Evolutionary conservation across 805 yeast genomes (phyloP).

Genomic region (Priceomyces carsonii): DNA sequence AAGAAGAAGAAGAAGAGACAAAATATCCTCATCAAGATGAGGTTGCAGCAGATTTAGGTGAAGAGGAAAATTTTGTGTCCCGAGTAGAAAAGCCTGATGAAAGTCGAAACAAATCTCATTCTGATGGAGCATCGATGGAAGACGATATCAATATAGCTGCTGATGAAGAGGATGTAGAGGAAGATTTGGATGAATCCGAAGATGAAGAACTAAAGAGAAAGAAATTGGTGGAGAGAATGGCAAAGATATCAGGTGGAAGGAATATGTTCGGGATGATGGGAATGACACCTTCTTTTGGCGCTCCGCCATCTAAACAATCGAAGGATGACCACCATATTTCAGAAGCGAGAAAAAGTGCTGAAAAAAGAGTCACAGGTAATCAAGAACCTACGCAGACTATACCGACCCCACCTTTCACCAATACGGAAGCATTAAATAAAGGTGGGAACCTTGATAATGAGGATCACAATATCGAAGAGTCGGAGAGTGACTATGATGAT

Average conservation of each 20-base stretch:
- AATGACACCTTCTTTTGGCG: conserved; percentile 42
- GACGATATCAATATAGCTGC: conserved; percentile 10
- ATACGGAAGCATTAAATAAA: conserved; percentile 30
- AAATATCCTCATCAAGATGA: conserved; percentile 14
- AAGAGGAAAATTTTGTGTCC: conserved; percentile 34
- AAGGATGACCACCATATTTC: conserved; percentile 16
- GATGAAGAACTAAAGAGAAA: conserved; percentile 75
- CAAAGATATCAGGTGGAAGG: conserved; percentile 87
- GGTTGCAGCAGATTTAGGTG: conserved; percentile 11
- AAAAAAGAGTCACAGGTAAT: not conserved
- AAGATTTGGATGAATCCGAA: conserved; percentile 61
- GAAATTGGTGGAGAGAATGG: conserved; percentile 89
- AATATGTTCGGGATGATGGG: conserved; percentile 78
- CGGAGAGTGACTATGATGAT: conserved; percentile 3
- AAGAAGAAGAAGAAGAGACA: conserved; percentile 13
- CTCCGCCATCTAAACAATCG: conserved; percentile 8
- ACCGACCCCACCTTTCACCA: conserved; percentile 56
- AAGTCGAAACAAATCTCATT: not conserved
- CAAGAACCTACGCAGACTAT: conserved; percentile 36
- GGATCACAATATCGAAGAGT: too few relatives aligned
- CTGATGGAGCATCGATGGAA: conserved; percentile 1
- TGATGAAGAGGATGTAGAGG: conserved; percentile 49
- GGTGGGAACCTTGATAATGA: not conserved
- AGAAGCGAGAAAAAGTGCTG: not conserved
- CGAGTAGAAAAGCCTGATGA: conserved; percentile 43